Evolutionary conservation across 2,329 filamentous ascomycete species (phyloP).

Genomic region (Curvularia spicifera): DNA sequence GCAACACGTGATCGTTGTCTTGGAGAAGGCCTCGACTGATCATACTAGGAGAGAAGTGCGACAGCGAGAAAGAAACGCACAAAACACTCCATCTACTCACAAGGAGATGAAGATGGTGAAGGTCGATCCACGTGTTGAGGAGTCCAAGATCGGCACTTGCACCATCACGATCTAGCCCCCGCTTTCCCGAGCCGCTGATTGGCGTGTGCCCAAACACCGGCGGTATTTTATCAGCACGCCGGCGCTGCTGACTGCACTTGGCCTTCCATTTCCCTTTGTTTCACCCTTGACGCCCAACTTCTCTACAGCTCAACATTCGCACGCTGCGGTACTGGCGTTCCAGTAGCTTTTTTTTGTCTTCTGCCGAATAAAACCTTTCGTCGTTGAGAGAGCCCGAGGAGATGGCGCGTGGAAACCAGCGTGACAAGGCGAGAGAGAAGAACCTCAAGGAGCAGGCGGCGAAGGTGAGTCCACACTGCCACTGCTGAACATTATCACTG

Average conservation of each 20-base stretch:
- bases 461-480: slow-evolving; percentile 58
- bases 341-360: background rate
- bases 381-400: background rate
- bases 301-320: background rate
- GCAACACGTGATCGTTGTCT: too few species aligned
- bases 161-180: slow-evolving; percentile 7
- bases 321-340: background rate
- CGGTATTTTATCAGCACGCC: slow-evolving; percentile 21
- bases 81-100: background rate
- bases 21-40: too few species aligned
- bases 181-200: slow-evolving; percentile 10
- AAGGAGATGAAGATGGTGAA: slow-evolving; percentile 1
- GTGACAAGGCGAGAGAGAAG: slow-evolving; percentile 90
- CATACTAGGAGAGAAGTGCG: background rate
- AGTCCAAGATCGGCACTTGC: slow-evolving; percentile 7
- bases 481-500: background rate
- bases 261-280: slow-evolving; percentile 9
- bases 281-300: background rate
- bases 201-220: slow-evolving; percentile 12
- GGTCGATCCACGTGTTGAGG: slow-evolving; percentile 9
- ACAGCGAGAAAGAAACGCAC: background rate
- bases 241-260: slow-evolving; percentile 17
- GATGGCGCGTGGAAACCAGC: slow-evolving; percentile 97
- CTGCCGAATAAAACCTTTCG: background rate
- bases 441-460: slow-evolving; percentile 73